Base-by-base conservation (phyloP, 352 stramenopile genomes). In the Pythium phragmiticola region DNA sequence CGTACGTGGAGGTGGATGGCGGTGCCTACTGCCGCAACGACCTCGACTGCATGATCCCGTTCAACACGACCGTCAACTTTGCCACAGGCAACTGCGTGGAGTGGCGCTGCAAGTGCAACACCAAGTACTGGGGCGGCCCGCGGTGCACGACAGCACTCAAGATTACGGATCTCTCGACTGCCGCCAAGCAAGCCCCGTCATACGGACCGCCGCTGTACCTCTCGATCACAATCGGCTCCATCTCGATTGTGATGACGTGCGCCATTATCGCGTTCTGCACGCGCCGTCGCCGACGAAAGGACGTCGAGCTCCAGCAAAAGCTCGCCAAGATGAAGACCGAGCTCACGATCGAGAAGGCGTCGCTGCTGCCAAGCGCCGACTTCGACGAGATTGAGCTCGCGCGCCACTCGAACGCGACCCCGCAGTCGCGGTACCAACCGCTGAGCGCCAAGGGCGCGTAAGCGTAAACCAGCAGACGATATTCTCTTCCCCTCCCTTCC, bases 11-110 rank as follows among this genome's bases (percentile, higher is more conserved):
- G 13, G 87, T 95, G 17, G 46, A 55, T 17, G 87, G 87, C 2
- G 79, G 74, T n/a, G 82, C 65, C 0, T 88, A 87, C 34, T 95
- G 87, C 59, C 61, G 54, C 4, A 65, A 52, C 0, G 65, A 89
- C 49, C 66, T 72, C 7, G 87, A 93, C 42, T 95, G 84, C 63
- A 86, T 80, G 14, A 64, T 86, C 11, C 69, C 75, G 2, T 82
- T 42, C 55, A 73, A 66, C n/a, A 52, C 42, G 63, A 59, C 64
- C 60, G 56, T 75, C 63, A 56, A 66, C 62, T 83, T 89, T 66
- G 72, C 75, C 50, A 89, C 80, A 2, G 84, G 82, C 12, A 57
- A 60, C n/a, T 90, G 80, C 65, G 80, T 82, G 33, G 47, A 74
- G 13, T 60, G 70, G 43, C 57, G 59, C 9, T 91, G 84, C 58